Evolutionary conservation across 1,284 basidiomycete genomes (phyloP).

Genomic region (Clitocybe nebularis): DNA sequence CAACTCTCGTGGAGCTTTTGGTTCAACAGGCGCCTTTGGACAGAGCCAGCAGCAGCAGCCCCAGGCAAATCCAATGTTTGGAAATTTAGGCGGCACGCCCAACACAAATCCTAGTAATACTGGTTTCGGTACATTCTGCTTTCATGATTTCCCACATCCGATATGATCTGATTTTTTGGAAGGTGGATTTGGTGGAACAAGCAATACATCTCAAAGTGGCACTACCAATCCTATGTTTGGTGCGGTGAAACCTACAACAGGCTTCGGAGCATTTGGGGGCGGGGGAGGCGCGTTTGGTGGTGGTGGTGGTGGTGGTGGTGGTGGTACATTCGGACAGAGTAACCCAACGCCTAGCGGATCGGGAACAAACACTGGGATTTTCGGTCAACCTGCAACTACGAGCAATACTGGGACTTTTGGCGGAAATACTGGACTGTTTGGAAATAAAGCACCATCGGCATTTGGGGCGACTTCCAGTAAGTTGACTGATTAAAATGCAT

Average conservation of each 20-base stretch:
- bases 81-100: slow-evolving; percentile 43
- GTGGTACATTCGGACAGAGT: slow-evolving; percentile 42
- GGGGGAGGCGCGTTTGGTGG: too few relatives aligned
- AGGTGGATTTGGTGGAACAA: slow-evolving; percentile 63
- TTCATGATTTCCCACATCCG: slow-evolving; percentile 13
- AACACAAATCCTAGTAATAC: slow-evolving; percentile 33
- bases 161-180: slow-evolving; percentile 16
- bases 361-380: slow-evolving; percentile 32
- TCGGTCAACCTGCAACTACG: slow-evolving; percentile 34
- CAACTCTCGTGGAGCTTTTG: slow-evolving; percentile 34
- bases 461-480: slow-evolving; percentile 43
- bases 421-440: slow-evolving; percentile 36
- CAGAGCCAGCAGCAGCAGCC: slow-evolving; percentile 47
- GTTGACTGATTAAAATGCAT: slow-evolving; percentile 11
- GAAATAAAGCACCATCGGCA: slow-evolving; percentile 36
- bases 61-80: slow-evolving; percentile 78
- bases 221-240: slow-evolving; percentile 51
- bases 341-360: slow-evolving; percentile 22
- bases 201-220: slow-evolving; percentile 33
- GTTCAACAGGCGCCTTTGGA: slow-evolving; percentile 39
- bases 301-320: slow-evolving; percentile 33
- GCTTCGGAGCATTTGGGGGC: slow-evolving; percentile 72
- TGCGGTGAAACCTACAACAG: slow-evolving; percentile 59
- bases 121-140: slow-evolving; percentile 55
- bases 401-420: slow-evolving; percentile 32